Evolutionary conservation across 2,329 filamentous ascomycete species (phyloP).

Genomic region (Phaeosphaeriaceae sp.): DNA sequence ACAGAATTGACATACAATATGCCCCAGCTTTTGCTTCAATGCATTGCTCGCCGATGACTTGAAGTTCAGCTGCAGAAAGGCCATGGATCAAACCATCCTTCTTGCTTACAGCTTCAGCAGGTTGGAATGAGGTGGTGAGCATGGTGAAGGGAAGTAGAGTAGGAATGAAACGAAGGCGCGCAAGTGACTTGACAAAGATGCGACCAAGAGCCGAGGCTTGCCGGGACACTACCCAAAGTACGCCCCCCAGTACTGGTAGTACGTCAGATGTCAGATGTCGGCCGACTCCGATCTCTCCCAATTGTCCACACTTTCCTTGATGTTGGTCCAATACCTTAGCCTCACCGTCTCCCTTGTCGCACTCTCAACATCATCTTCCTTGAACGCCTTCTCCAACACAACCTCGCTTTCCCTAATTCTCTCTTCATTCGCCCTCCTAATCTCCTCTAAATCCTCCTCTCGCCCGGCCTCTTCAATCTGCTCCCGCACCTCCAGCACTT

Average conservation of each 20-base stretch:
- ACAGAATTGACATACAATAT: conserved; percentile 73
- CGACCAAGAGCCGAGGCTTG: conserved; percentile 18
- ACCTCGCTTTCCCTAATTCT: conserved; percentile 70
- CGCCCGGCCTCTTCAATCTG: conserved; percentile 63
- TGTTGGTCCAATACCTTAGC: conserved; percentile 89
- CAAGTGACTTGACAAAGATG: conserved; percentile 19
- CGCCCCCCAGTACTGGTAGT: conserved; percentile 24
- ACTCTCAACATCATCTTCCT: conserved; percentile 65
- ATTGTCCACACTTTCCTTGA: conserved; percentile 76
- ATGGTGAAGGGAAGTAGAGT: conserved; percentile 40
- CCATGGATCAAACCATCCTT: conserved; percentile 54
- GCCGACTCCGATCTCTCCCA: conserved; percentile 82
- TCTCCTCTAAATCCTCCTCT: conserved; percentile 67
- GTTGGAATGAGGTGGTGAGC: conserved; percentile 38
- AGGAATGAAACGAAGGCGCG: conserved; percentile 10
- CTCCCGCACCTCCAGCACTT: conserved; percentile 75
- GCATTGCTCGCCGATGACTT: conserved; percentile 66
- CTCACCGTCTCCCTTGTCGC: conserved; percentile 76
- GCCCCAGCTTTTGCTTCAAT: conserved; percentile 76
- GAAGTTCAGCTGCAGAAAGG: conserved; percentile 69
- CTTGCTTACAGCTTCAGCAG: conserved; percentile 36
- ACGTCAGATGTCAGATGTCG: conserved; percentile 12
- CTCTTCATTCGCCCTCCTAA: conserved; percentile 71
- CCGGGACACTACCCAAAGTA: conserved; percentile 19
- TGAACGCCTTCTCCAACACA: conserved; percentile 69